These are phyloP conservation scores for Venturia effusa DNA, from an alignment of 2,329 filamentous ascomycete species.

Conservation along the genomic window DNA sequence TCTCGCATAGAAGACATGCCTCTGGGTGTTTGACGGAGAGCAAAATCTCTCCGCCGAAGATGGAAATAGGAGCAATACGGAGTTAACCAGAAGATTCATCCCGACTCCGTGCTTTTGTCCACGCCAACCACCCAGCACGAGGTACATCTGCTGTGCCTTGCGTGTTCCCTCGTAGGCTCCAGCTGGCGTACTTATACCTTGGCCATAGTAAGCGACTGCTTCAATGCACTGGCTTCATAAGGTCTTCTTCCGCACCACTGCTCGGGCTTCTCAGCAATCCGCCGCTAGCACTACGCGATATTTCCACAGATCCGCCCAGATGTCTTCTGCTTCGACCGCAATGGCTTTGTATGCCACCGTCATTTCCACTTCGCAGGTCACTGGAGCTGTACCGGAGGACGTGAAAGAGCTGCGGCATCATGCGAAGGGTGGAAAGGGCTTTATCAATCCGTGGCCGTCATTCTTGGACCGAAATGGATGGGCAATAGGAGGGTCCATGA, in stretches of 20 bases:
- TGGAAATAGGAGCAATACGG: slow-evolving; percentile 3
- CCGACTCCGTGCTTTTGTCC: neutral
- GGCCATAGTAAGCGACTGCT: neutral
- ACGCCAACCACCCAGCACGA: neutral
- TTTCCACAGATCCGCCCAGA: slow-evolving; percentile 13
- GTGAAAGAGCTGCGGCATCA: slow-evolving; percentile 39
- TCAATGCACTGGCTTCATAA: neutral
- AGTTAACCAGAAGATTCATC: neutral
- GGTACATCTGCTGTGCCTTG: neutral
- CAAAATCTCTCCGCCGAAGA: neutral
- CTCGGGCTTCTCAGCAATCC: neutral
- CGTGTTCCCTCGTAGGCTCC: neutral
- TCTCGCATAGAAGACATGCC: neutral
- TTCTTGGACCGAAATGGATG: slow-evolving; percentile 29
- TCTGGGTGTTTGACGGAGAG: neutral
- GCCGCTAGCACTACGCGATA: neutral
- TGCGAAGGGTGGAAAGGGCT: slow-evolving; percentile 41
- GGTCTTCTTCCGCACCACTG: neutral
- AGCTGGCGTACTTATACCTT: neutral
- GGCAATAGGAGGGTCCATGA: slow-evolving; percentile 27
- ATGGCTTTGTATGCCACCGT: slow-evolving; percentile 31
- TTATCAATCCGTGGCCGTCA: slow-evolving; percentile 48
- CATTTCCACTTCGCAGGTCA: slow-evolving; percentile 25
- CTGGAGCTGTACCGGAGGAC: slow-evolving; percentile 33
- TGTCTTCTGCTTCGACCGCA: slow-evolving; percentile 20